Evolutionary conservation across 495 filamentous ascomycete genomes (phyloP).

Genomic region (Penicillium verhagenii): DNA sequence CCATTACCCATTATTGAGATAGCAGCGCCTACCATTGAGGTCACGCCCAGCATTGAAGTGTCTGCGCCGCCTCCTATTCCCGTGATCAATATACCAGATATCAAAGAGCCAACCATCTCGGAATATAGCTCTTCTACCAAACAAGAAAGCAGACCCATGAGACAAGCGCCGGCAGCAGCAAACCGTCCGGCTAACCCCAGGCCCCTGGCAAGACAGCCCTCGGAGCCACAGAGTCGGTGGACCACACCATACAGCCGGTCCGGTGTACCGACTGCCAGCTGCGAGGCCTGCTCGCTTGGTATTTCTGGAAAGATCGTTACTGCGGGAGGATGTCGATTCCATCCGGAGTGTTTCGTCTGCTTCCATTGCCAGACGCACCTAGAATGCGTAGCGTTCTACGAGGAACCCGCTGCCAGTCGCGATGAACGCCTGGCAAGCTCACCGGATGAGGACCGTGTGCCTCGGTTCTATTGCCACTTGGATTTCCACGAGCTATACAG

Average conservation of each 20-base stretch:
- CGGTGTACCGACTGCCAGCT: constrained; percentile 67
- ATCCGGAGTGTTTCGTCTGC: constrained; percentile 91
- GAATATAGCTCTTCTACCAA: constrained; percentile 25
- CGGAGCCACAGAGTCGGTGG: constrained; percentile 33
- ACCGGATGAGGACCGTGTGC: constrained; percentile 55
- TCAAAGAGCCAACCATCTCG: constrained; percentile 42
- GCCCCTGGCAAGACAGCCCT: constrained; percentile 21
- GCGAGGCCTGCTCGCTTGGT: constrained; percentile 75
- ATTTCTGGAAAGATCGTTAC: constrained; percentile 91
- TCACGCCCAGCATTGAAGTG: constrained; percentile 35
- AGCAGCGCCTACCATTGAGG: constrained; percentile 29
- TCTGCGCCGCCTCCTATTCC: constrained; percentile 53
- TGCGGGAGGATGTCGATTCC: constrained; percentile 77
- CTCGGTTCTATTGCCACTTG: constrained; percentile 94
- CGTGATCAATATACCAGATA: constrained; percentile 61
- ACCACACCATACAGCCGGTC: constrained; percentile 51
- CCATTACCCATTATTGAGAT: constrained; percentile 40
- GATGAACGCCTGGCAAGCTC: constrained; percentile 62
- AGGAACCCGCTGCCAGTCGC: constrained; percentile 74
- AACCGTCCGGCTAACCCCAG: constrained; percentile 16
- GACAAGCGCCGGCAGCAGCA: constrained; percentile 23
- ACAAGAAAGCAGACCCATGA: constrained; percentile 14
- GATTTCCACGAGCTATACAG: constrained; percentile 96
- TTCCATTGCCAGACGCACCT: constrained; percentile 83
- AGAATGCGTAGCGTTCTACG: constrained; percentile 94